Base-by-base conservation (phyloP, 148 eudicot species). In the Silene latifolia region DNA sequence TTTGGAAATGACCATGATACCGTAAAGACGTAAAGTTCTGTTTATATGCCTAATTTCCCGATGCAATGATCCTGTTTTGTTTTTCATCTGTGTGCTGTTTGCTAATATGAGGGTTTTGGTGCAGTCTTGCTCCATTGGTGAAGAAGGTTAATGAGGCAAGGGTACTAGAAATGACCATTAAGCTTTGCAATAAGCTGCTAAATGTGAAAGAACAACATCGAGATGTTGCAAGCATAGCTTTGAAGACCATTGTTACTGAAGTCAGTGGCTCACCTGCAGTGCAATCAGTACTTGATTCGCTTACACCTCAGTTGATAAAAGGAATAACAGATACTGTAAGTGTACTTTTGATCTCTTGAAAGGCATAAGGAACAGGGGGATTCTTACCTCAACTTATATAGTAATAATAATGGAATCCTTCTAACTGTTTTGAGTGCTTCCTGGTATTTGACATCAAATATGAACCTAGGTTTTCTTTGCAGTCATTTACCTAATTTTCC, bases 241-340 rank as follows among this genome's bases (percentile, higher is more conserved):
- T 96, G 86, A 96, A 91, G 90, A 93, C 99, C 21, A 87, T 96
- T 85, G 85, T 96, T 80, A 79, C 98, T 72, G 99, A 96, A 91
- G 87, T 96, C 73, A 89, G 90, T 64, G 84, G 83, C 72, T 76
- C 90, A 29, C 69, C 85, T 73, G 87, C 86, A 53, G 88, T 90
- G 71, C 89, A 91, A 83, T 72, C 88, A 72, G 80, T 93, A 73
- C 91, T 96, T 69, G 87, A 83, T 73, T 86, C 95, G 69, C 88
- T 88, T 63, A 80, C 90, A 51, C 99, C 99, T 67, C 86, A 89
- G 80, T 81, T 96, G 81, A 87, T 83, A 71, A 85, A 71, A 76
- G 99, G 99, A 84, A 86, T 93, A 58, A 91, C 90, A 53, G 83
- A 62, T 77, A 80, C 62, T 77, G 99, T 92, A 75, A 90, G 99